Evolutionary conservation across 73 alveolate genomes (phyloP), one percentile per base, ranked within the genome.

Genomic region (Stentor roeselii): DNA sequence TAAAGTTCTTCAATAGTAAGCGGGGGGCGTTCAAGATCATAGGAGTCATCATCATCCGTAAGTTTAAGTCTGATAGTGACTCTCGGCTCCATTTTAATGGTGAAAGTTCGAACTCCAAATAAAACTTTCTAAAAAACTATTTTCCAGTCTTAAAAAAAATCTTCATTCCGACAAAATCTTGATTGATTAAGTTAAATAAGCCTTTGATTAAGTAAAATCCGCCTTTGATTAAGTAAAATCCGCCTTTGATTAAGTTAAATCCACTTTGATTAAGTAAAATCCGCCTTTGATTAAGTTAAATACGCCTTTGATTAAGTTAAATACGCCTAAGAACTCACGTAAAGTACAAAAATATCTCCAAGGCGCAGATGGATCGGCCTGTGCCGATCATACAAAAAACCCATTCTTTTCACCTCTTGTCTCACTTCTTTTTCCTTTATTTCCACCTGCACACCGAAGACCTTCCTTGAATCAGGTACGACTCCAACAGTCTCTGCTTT

Each of bases 321-420:
- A n/a, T n/a, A n/a, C n/a, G n/a, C 67, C 21, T 21, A 50, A 11
- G 67, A 50, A 38, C 75, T 39, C 27, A 76, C 39, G 39, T 21
- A 76, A 31, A 76, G 31, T 31, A 76, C 84, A 14, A 76, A 35
- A 76, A 76, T 27, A 76, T 76, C 84, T 6, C 84, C 84, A 39
- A 76, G n/a, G 38, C 84, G 27, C 67, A 76, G 14, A 14, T 76
- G 74, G 36, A 76, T n/a, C 14, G 84, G 84, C 67, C 30, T 39
- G 34, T 76, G 84, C 37, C 84, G 32, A 2, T 76, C 84, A 41
- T 27, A 76, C 34, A 76, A n/a, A 37, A 76, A 40, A 21, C 84
- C 84, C 60, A 37, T 39, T 76, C 84, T 76, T 41, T 76, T 76
- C 0, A 76, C 74, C 37, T 76, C 84, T 11, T 76, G 27, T 41